Evolutionary conservation across 2,329 filamentous ascomycete genomes (phyloP).

Genomic region (Sordariomycetes sp.): DNA sequence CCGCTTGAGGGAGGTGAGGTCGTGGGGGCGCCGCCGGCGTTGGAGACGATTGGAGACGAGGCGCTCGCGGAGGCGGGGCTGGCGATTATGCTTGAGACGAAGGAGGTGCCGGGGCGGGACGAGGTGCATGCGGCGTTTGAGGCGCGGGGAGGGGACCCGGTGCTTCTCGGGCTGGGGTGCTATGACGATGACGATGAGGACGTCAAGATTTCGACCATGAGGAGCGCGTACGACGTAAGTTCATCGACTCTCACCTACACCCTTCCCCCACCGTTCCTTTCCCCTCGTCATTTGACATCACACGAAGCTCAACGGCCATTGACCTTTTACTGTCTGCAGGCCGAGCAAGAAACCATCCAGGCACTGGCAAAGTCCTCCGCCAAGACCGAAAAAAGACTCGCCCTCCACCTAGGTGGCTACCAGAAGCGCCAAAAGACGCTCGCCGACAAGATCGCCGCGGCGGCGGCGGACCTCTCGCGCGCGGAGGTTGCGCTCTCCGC

Average conservation of each 20-base stretch:
- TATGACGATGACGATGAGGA: conserved; percentile 69
- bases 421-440: conserved; percentile 73
- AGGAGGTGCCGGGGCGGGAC: conserved; percentile 29
- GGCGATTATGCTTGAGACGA: conserved; percentile 60
- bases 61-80: conserved; percentile 63
- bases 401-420: conserved; percentile 78
- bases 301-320: not conserved
- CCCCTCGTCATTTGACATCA: not conserved
- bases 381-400: conserved; percentile 89
- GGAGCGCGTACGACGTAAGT: conserved; percentile 61
- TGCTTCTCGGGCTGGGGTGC: conserved; percentile 68
- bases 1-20: conserved; percentile 56
- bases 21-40: conserved; percentile 41
- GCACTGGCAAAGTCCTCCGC: conserved; percentile 66
- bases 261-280: not conserved
- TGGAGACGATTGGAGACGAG: conserved; percentile 57
- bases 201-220: conserved; percentile 49
- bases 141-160: conserved; percentile 34
- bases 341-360: conserved; percentile 60
- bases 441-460: conserved; percentile 64
- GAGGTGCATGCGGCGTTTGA: conserved; percentile 41
- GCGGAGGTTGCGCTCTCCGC: conserved; percentile 58
- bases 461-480: conserved; percentile 60
- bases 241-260: not conserved
- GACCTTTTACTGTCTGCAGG: conserved; percentile 23